Base-by-base conservation (phyloP, 805 yeast genomes). In the Huiozyma sinensis region DNA sequence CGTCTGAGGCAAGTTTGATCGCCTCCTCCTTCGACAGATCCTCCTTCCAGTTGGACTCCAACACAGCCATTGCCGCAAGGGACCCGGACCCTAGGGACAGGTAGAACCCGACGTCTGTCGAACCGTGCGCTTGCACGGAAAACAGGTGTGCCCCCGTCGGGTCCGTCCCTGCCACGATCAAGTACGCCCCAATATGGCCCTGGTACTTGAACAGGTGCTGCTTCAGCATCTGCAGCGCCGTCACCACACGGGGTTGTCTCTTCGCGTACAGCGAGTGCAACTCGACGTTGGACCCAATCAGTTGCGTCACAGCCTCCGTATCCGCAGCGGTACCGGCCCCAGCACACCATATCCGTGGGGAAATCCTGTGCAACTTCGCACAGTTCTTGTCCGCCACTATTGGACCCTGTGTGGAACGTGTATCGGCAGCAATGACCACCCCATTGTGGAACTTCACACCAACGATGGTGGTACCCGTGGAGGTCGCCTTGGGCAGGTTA, bases 241-340 rank as follows among this genome's bases (percentile, higher is more conserved):
- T 83, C 36, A 88, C 89, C 38, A 92, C 97, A 54, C 98, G 73
- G 38, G 98, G 97, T 54, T 80, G 78, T 54, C 97, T 79, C 47
- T 79, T 79, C 32, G 90, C 80, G 55, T 83, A 79, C 66, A 88
- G 70, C 7, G 94, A 72, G 65, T 90, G 98, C 49, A 92, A 71
- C 66, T 92, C 98, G 51, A 92, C 70, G 63, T 90, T 89, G 34
- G 95, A 85, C 33, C 87, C 78, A 53, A 88, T 88, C 59, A 92
- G 72, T 64, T 88, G 95, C 5, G 98, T 92, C 9, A 92, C 97
- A 79, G 88, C 87, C 64, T 92, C 97, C 9, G 97, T 92, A 63
- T 92, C 98, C 6, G 98, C 97, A 30, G 98, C 98, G n/a, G 98
- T 92, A 65, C 98, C 98, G 3, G 98, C 98, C 58, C 98, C 98